Base-by-base conservation (phyloP, 805 yeast species). In the Spathaspora hagerdaliae region DNA sequence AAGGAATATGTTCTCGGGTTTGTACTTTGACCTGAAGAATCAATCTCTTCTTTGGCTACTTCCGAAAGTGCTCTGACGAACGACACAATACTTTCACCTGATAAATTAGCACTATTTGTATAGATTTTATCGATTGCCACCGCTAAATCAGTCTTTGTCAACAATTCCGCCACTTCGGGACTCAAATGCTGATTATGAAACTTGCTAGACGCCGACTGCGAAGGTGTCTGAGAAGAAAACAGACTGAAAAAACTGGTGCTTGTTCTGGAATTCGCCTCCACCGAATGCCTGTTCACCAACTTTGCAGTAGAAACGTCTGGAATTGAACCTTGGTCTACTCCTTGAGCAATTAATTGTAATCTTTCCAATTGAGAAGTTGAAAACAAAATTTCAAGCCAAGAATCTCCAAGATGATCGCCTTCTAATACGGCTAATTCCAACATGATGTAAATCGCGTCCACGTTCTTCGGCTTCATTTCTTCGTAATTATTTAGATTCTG, bases 301-400 rank as follows among this genome's bases (percentile, higher is more conserved):
- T 87, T 80, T 1, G 96, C 96, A 48, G 77, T 79, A 7, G 87
- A 70, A 27, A 90, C 85, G 68, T 90, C 97, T 1, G 98, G 97
- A 49, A 92, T 81, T 1, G 83, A 75, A 31, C 82, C 85, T 26
- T 92, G 88, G 49, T 87, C 88, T 43, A 88, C 79, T 44, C 97
- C 98, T 54, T 87, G 83, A 0, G 96, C 87, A 42, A 91, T 82
- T 42, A 94, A 71, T 63, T 90, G 96, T 46, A 90, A 71, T 60
- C 98, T 77, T 63, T 95, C 99, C 40, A 94, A 79, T 65, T 92
- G 97, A 1, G 97, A 89, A 42, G 91, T 82, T 2, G 90, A 81
- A 2, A 85, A 76, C 52, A 94, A 73, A 26, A 94, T 75, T 54
- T 86, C 92, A 49, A 77, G 80, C 99, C 99, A 94, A 1, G 96